Evolutionary conservation across 202 grass and related monocot genomes (phyloP).

Genomic region (Setaria italica): DNA sequence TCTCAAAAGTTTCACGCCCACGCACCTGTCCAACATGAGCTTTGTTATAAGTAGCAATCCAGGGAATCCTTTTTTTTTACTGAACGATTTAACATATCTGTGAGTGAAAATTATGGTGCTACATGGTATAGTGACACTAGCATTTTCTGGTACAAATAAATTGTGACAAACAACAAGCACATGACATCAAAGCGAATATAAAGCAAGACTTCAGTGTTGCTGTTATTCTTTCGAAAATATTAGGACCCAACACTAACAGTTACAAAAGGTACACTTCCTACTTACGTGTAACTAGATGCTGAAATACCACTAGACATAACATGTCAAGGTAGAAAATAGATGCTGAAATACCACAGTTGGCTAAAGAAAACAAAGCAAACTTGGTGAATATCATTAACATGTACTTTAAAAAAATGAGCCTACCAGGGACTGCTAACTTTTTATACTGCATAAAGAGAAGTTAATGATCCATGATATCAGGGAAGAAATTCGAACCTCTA

Average conservation of each 20-base stretch:
- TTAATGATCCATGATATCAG: constrained; percentile 21
- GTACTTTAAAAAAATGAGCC: not conserved
- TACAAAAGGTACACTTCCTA: not conserved
- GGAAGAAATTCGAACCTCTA: constrained; percentile 61
- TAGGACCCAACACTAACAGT: too few species aligned
- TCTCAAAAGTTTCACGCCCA: constrained; percentile 34
- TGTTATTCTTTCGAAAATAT: too few species aligned
- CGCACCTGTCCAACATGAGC: constrained; percentile 49
- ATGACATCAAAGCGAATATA: not conserved
- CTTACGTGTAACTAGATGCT: not conserved
- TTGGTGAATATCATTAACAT: constrained; percentile 5
- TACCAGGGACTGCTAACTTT: not conserved
- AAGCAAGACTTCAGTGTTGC: not conserved
- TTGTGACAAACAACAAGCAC: not conserved
- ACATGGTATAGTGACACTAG: not conserved
- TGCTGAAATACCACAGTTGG: not conserved
- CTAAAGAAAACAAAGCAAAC: constrained; percentile 1
- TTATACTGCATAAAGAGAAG: not conserved
- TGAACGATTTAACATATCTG: not conserved
- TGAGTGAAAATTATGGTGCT: not conserved
- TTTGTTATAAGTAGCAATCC: constrained; percentile 11
- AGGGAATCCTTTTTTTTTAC: not conserved
- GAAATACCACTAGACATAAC: not conserved
- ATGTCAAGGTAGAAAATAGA: constrained; percentile 5
- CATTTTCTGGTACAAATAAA: not conserved